Percentiles rank a stretch among this genome's conserved stretches.
These are phyloP conservation scores for Stagonosporopsis vannaccii DNA, from an alignment of 2,329 filamentous ascomycete genomes.

Conservation along the genomic window DNA sequence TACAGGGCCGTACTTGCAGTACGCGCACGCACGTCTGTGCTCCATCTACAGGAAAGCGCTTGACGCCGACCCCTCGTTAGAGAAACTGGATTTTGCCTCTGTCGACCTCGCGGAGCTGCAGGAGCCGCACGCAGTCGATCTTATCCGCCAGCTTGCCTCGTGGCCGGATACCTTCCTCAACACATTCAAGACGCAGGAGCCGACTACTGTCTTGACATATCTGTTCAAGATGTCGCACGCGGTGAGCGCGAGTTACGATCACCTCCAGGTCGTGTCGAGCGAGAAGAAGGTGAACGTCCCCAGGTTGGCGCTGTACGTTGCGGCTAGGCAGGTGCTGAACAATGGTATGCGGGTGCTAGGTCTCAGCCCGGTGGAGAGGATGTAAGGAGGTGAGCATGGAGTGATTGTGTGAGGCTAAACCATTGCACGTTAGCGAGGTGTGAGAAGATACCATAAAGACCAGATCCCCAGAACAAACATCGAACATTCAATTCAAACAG, in stretches of 20 bases:
- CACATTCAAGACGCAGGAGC: slow-evolving; percentile 83
- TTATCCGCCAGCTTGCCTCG: slow-evolving; percentile 78
- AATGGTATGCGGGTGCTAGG: slow-evolving; percentile 87
- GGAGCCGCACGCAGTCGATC: slow-evolving; percentile 75
- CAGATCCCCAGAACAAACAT: neutral
- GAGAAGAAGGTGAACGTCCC: slow-evolving; percentile 74
- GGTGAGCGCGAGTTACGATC: slow-evolving; percentile 81
- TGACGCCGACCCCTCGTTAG: slow-evolving; percentile 55
- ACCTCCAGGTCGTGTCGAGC: slow-evolving; percentile 81
- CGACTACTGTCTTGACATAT: slow-evolving; percentile 72
- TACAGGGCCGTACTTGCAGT: slow-evolving; percentile 85
- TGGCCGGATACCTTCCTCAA: slow-evolving; percentile 87
- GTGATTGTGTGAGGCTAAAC: neutral
- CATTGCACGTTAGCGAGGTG: neutral
- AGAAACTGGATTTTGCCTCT: slow-evolving; percentile 65
- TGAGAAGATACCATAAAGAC: slow-evolving; percentile 8
- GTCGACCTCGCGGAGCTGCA: slow-evolving; percentile 74
- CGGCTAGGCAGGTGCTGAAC: slow-evolving; percentile 75
- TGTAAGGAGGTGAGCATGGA: slow-evolving; percentile 16
- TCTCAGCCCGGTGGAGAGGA: slow-evolving; percentile 75
- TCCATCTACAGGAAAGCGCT: slow-evolving; percentile 61
- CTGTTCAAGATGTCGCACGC: slow-evolving; percentile 88
- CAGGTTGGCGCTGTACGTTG: slow-evolving; percentile 73
- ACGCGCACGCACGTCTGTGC: slow-evolving; percentile 63
- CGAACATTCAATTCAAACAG: too few relatives aligned